A percentile compares a stretch with the other conserved stretches of the same genome.
These are phyloP conservation scores for Phylloporus arenicola DNA, from an alignment of 768 basidiomycete species.

Conservation along the genomic window DNA sequence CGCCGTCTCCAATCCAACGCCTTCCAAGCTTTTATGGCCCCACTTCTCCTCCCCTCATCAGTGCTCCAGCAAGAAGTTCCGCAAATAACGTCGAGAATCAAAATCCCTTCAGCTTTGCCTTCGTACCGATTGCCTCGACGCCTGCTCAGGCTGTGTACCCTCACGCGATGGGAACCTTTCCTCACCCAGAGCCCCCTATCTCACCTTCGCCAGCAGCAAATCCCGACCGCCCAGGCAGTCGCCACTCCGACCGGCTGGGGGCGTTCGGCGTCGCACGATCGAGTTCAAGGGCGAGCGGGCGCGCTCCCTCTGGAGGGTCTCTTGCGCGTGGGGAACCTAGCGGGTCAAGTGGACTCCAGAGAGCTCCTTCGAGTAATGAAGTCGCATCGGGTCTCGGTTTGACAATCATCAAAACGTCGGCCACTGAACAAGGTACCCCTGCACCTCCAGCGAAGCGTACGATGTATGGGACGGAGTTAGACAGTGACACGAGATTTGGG, in stretches of 20 bases:
- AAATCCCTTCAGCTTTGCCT: slow-evolving; percentile 48
- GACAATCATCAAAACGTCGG: slow-evolving; percentile 34
- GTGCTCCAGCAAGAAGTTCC: slow-evolving; percentile 38
- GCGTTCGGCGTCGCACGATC: slow-evolving; percentile 33
- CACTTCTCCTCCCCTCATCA: slow-evolving; percentile 36
- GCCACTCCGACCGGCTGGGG: slow-evolving; percentile 29
- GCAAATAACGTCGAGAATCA: slow-evolving; percentile 50
- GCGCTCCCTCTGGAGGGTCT: slow-evolving; percentile 25
- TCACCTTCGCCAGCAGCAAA: slow-evolving; percentile 31
- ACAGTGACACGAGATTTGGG: slow-evolving; percentile 77
- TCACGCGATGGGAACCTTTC: slow-evolving; percentile 33
- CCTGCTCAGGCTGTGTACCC: slow-evolving; percentile 41
- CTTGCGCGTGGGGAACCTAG: slow-evolving; percentile 23
- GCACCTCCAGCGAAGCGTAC: slow-evolving; percentile 54
- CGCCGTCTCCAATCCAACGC: slow-evolving; percentile 46
- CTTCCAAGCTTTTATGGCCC: slow-evolving; percentile 49
- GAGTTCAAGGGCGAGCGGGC: slow-evolving; percentile 32
- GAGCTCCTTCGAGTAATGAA: slow-evolving; percentile 41
- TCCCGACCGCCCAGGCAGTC: slow-evolving; percentile 29
- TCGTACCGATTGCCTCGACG: slow-evolving; percentile 48
- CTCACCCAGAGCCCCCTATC: slow-evolving; percentile 32
- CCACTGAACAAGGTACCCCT: slow-evolving; percentile 38
- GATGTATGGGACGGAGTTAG: slow-evolving; percentile 81
- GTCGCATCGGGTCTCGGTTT: slow-evolving; percentile 42
- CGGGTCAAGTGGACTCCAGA: slow-evolving; percentile 25